A percentile compares a stretch with the other conserved stretches of the same genome.
Conservation (phyloP, 139 green algal genomes). For the Pycnococcus provasolii region DNA sequence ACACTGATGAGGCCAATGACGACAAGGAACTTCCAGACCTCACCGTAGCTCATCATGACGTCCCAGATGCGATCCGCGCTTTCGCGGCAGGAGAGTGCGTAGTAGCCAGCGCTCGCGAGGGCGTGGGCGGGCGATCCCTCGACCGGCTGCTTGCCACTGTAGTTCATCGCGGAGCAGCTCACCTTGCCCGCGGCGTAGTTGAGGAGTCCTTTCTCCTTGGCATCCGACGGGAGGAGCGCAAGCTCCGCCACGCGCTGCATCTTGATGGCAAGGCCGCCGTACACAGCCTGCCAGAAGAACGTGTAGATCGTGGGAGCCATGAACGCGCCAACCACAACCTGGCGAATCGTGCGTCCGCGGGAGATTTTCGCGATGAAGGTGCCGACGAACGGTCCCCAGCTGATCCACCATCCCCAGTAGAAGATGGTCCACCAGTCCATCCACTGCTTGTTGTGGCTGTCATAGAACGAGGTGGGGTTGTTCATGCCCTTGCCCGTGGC, state of each 20-base stretch:
- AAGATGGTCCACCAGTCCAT: slow-evolving; percentile 33
- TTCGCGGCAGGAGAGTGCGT: slow-evolving; percentile 13
- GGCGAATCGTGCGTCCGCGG: slow-evolving; percentile 26
- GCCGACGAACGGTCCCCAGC: slow-evolving; percentile 33
- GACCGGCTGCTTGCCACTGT: neutral
- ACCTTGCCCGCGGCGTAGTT: neutral
- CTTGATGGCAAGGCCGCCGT: slow-evolving; percentile 26
- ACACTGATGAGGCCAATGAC: slow-evolving; percentile 14
- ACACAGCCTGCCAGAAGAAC: slow-evolving; percentile 27
- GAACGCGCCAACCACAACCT: slow-evolving; percentile 21
- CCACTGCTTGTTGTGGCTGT: slow-evolving; percentile 5
- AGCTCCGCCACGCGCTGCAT: slow-evolving; percentile 27
- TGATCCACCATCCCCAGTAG: slow-evolving; percentile 38
- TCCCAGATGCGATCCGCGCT: slow-evolving; percentile 16
- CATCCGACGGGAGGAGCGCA: neutral
- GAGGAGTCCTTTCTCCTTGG: neutral
- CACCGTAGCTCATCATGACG: slow-evolving; percentile 9
- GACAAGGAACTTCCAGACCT: slow-evolving; percentile 3
- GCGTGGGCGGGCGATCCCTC: neutral
- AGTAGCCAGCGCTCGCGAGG: slow-evolving; percentile 14
- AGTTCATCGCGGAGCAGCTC: neutral
- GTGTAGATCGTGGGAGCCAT: slow-evolving; percentile 22
- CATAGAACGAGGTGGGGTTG: neutral
- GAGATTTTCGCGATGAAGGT: slow-evolving; percentile 36
- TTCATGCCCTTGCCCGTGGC: neutral